These are phyloP conservation scores for Candida sp. DNA, from an alignment of 1,139 yeast genomes.

Conservation along the genomic window DNA sequence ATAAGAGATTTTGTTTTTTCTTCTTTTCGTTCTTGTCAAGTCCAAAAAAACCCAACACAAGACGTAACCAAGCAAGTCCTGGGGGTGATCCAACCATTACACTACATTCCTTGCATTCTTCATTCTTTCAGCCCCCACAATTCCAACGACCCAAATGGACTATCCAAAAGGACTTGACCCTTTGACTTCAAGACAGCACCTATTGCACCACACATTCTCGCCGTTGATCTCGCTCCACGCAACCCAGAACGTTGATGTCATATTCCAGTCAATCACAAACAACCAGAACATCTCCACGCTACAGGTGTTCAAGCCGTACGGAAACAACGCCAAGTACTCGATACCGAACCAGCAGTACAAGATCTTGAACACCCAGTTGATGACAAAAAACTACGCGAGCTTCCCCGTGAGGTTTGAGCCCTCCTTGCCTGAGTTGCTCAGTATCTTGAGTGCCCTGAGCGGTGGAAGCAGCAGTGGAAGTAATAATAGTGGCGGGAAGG, in stretches of 20 bases:
- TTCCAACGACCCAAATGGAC: slow-evolving; percentile 19
- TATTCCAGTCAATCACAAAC: slow-evolving; percentile 38
- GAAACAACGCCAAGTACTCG: slow-evolving; percentile 51
- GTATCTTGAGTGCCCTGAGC: slow-evolving; percentile 28
- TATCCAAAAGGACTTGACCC: slow-evolving; percentile 48
- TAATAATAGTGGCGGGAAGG: not conserved
- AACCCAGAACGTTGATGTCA: slow-evolving; percentile 52
- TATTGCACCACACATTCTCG: slow-evolving; percentile 54
- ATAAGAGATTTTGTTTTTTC: not conserved
- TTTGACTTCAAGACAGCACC: slow-evolving; percentile 44
- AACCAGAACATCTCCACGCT: slow-evolving; percentile 35
- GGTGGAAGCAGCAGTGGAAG: slow-evolving; percentile 7
- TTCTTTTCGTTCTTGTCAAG: not conserved
- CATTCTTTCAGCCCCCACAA: not conserved
- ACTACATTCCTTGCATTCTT: not conserved
- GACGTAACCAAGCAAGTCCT: not conserved
- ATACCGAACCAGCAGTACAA: slow-evolving; percentile 39
- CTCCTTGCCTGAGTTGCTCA: slow-evolving; percentile 42
- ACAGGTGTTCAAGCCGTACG: slow-evolving; percentile 44
- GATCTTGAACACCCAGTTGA: slow-evolving; percentile 45
- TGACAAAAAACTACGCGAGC: slow-evolving; percentile 46
- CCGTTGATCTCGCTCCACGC: slow-evolving; percentile 63
- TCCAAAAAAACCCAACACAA: not conserved
- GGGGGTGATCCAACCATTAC: not conserved
- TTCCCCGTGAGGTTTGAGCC: slow-evolving; percentile 52